Conservation (phyloP, 176 grass and related monocot genomes). For the Triticum aestivum region IWGSC_CS_RefSeq_v2.1 NC_057808.1:448050457-448050956, state of each 20-base stretch:
- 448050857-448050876: neutral
- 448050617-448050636: neutral
- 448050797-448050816: constrained; percentile 78
- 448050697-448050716: neutral
- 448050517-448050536: constrained; percentile 79
- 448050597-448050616: neutral
- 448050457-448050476: constrained; percentile 89
- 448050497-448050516: constrained; percentile 77
- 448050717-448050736: neutral
- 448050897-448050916: constrained; percentile 16
- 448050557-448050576: constrained; percentile 62
- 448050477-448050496: constrained; percentile 73
- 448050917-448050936: neutral
- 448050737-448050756: constrained; percentile 22
- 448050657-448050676: constrained; percentile 13
- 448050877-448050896: constrained; percentile 15
- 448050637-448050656: neutral
- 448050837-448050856: constrained; percentile 18
- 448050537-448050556: constrained; percentile 88
- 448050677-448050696: constrained; percentile 22
- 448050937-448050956: constrained; percentile 2
- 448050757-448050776: constrained; percentile 82
- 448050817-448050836: constrained; percentile 79
- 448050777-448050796: constrained; percentile 82
- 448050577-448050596: neutral